A percentile compares a stretch with the other conserved stretches of the same genome.
Conservation (phyloP, 768 basidiomycete species). For the Kwoniella europaea region DNA sequence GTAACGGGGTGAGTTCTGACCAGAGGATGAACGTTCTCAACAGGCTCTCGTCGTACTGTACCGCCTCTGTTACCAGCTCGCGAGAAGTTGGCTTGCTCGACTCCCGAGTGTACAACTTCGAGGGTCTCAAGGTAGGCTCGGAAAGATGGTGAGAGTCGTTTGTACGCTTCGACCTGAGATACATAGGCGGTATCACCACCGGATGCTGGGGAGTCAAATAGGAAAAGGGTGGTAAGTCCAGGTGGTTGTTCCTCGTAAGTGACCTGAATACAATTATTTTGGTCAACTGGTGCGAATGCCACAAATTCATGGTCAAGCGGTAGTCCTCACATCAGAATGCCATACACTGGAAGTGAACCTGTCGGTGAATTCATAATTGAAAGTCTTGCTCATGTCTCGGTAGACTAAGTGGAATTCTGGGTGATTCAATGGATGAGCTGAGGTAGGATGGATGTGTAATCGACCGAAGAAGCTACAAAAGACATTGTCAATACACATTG, state of each 20-base stretch:
- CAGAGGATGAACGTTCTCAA: constrained; percentile 79
- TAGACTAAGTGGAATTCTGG: constrained; percentile 84
- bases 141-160: constrained; percentile 75
- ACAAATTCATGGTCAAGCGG: too few species aligned
- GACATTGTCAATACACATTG: not conserved
- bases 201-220: constrained; percentile 65
- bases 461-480: constrained; percentile 59
- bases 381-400: constrained; percentile 77
- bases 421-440: constrained; percentile 73
- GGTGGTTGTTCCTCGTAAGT: constrained; percentile 82
- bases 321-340: constrained; percentile 61
- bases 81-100: constrained; percentile 78
- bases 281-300: too few species aligned
- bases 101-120: constrained; percentile 78
- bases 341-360: constrained; percentile 67
- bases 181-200: constrained; percentile 61
- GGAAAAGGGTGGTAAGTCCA: constrained; percentile 81
- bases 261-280: too few species aligned
- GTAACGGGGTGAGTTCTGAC: constrained; percentile 81
- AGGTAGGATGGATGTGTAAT: constrained; percentile 81
- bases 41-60: constrained; percentile 77
- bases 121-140: constrained; percentile 78
- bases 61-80: constrained; percentile 74
- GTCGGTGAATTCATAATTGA: constrained; percentile 65
- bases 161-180: constrained; percentile 64